phyloP scores from a whole-genome alignment of 768 basidiomycete species.

The Lactarius indigo region DNA sequence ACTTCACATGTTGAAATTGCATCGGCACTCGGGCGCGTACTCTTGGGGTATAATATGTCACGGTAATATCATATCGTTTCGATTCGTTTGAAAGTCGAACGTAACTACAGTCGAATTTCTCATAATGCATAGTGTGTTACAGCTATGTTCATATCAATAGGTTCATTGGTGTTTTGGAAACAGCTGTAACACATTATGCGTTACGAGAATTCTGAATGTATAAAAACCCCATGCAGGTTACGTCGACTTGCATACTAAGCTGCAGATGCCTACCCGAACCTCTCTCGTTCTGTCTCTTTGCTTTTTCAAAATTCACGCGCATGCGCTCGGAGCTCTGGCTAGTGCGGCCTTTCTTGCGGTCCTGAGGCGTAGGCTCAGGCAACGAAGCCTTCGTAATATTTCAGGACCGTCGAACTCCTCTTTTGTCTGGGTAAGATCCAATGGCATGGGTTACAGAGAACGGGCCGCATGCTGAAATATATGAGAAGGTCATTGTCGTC shows the following conservation, averaged over 20 bases:
- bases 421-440: slow-evolving; percentile 6
- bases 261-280: not conserved
- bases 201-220: no score
- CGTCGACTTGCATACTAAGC: not conserved
- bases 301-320: not conserved
- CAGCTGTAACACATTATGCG: no score
- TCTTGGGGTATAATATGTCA: no score
- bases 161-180: no score
- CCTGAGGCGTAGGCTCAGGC: not conserved
- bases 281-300: not conserved
- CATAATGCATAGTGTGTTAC: no score
- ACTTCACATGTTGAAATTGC: no score
- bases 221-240: no score
- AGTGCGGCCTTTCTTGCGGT: not conserved
- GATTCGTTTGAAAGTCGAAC: no score
- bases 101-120: no score
- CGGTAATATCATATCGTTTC: not conserved
- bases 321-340: not conserved
- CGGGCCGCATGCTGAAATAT: not conserved
- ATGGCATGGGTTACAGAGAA: no score
- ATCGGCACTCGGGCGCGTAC: no score
- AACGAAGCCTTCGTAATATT: not conserved
- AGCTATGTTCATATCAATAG: no score
- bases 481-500: slow-evolving; percentile 1
- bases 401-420: slow-evolving; percentile 4